Base-by-base conservation (phyloP, 163 green algal genomes). In the Chloromonas sp. region DNA sequence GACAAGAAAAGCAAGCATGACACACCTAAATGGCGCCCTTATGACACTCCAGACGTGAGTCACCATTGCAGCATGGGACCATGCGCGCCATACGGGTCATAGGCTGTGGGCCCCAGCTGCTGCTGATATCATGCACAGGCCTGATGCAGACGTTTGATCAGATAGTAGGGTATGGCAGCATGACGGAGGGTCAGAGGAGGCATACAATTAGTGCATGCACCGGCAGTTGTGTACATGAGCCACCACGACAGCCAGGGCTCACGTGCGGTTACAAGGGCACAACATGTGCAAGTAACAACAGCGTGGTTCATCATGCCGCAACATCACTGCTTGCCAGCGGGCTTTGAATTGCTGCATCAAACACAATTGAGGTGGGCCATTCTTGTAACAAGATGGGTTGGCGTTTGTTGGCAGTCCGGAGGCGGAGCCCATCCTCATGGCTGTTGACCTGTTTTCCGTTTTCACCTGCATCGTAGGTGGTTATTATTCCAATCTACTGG, bases 401-500 rank as follows among this genome's bases (percentile, higher is more conserved):
- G 8, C 2, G 14, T 80, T 2, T 80, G 74, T 80, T 8, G 66
- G 8, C 11, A 76, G 11, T 8, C 66, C 8, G 5, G 66, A 8
- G 5, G 66, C 66, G 5, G 66, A 8, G 66, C 66, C 66, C 66
- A 76, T 36, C 36, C 36, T 36, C 36, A 76, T 76, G 66, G 66
- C 5, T 76, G 8, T n/a, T 76, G 66, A 76, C 5, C 66, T 11
- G 11, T 8, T 8, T 76, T 76, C 8, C 5, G 8, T n/a, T 76
- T 36, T 36, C 36, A 76, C 11, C 8, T 8, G 66, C 66, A 76
- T n/a, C 61, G 3, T 84, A 94, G 89, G 88, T 91, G 0, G 88
- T 93, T 60, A 85, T 94, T 2, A 81, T 94, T 57, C 91, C 91
- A 15, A 92, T 94, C 60, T 93, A 88, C 71, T 93, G 91, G 91